Evolutionary conservation across 1,139 yeast genomes (phyloP).

Genomic region (Candida albicans): DNA sequence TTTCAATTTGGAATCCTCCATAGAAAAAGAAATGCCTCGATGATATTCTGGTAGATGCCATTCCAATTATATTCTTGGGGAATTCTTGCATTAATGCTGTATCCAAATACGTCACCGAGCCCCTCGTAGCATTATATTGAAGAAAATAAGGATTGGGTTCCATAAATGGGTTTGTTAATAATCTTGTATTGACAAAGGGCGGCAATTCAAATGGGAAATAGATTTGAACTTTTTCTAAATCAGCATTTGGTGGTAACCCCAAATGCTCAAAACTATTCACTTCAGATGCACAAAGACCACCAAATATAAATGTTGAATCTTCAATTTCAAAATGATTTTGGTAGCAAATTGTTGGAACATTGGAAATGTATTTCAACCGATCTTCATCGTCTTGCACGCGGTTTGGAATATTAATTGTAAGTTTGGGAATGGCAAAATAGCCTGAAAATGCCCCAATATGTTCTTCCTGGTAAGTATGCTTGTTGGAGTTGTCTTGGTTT

Average conservation of each 20-base stretch:
- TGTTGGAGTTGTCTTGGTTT: neutral
- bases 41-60: conserved; percentile 33
- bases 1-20: conserved; percentile 40
- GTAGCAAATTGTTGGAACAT: conserved; percentile 31
- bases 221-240: conserved; percentile 34
- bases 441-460: conserved; percentile 30
- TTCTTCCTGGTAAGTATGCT: conserved; percentile 11
- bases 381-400: conserved; percentile 12
- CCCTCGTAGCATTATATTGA: conserved; percentile 33
- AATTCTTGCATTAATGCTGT: conserved; percentile 19
- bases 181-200: conserved; percentile 37
- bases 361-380: conserved; percentile 13
- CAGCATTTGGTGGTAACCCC: conserved; percentile 37
- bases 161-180: conserved; percentile 38
- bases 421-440: conserved; percentile 30
- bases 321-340: conserved; percentile 37
- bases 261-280: conserved; percentile 24
- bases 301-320: conserved; percentile 38
- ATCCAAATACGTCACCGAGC: conserved; percentile 35
- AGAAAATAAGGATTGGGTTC: conserved; percentile 28
- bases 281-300: conserved; percentile 32
- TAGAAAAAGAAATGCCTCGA: conserved; percentile 39
- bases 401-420: conserved; percentile 26
- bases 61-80: conserved; percentile 32
- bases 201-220: conserved; percentile 43